Percentiles rank a stretch among this genome's conserved stretches.
Evolutionary conservation across 768 basidiomycete genomes (phyloP).

Genomic region (Boletales sp.): DNA sequence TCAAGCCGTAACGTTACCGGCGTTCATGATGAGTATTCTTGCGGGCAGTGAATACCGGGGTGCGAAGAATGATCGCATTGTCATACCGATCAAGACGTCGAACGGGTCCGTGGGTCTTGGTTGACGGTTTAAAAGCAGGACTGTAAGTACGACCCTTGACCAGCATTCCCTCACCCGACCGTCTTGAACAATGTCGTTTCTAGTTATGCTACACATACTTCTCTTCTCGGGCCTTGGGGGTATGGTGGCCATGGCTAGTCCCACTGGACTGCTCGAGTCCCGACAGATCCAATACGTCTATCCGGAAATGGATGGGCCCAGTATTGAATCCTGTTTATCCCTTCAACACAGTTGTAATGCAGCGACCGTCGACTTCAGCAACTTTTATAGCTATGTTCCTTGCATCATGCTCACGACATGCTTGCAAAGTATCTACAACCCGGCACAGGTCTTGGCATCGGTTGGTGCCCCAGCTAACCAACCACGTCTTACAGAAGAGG

Average conservation of each 20-base stretch:
- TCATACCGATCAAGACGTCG: too few relatives aligned
- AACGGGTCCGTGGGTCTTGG: background rate
- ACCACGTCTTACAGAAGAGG: conserved; percentile 13
- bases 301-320: conserved; percentile 2
- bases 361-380: conserved; percentile 9
- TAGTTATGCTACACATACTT: background rate
- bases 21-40: background rate
- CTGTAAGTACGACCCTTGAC: background rate
- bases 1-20: background rate
- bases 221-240: conserved; percentile 2
- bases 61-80: background rate
- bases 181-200: background rate
- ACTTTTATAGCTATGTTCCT: conserved; percentile 18
- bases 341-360: conserved; percentile 21
- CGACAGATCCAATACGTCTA: conserved; percentile 9
- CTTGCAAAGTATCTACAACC: background rate
- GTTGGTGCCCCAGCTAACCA: conserved; percentile 14
- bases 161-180: background rate
- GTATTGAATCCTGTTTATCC: conserved; percentile 8
- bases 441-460: conserved; percentile 4
- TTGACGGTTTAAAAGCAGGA: background rate
- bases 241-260: background rate
- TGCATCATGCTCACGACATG: conserved; percentile 22
- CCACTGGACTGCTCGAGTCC: conserved; percentile 1
- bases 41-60: background rate